Evolutionary conservation across 2,329 filamentous ascomycete species (phyloP).

Genomic region (Colletotrichum sp.): DNA sequence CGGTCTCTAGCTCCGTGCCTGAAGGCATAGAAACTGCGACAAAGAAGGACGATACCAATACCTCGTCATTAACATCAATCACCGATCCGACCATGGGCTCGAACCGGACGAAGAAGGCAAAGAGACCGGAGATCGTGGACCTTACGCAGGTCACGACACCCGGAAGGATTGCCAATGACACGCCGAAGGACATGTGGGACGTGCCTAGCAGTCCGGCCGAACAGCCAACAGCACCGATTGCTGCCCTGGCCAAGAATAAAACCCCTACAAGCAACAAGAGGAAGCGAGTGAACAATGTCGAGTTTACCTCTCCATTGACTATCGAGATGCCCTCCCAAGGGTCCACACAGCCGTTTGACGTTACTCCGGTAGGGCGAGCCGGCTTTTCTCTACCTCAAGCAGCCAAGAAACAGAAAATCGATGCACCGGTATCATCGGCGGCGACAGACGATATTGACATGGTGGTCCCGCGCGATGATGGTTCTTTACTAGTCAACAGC

Average conservation of each 20-base stretch:
- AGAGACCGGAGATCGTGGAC: conserved; percentile 16
- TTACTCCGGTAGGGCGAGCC: neutral
- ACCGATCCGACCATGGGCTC: conserved; percentile 28
- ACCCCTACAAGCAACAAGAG: conserved; percentile 8
- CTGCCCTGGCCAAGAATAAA: neutral
- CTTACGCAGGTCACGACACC: conserved; percentile 38
- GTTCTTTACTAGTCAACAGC: neutral
- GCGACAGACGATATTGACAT: conserved; percentile 25
- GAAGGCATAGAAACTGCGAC: neutral
- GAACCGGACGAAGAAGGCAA: conserved; percentile 8
- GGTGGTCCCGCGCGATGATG: conserved; percentile 19
- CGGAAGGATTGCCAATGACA: conserved; percentile 23
- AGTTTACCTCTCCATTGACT: neutral
- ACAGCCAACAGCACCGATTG: conserved; percentile 21
- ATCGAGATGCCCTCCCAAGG: neutral
- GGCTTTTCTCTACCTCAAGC: neutral
- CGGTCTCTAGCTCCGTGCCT: neutral
- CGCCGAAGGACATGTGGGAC: conserved; percentile 42
- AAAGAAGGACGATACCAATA: neutral
- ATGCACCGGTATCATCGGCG: neutral
- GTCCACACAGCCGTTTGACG: conserved; percentile 11
- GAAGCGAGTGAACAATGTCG: conserved; percentile 4
- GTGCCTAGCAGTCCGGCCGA: conserved; percentile 44
- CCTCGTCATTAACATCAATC: conserved; percentile 25
- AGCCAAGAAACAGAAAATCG: neutral